Conservation (phyloP, 164 flowering plant species). For the Vitis vinifera region DNA sequence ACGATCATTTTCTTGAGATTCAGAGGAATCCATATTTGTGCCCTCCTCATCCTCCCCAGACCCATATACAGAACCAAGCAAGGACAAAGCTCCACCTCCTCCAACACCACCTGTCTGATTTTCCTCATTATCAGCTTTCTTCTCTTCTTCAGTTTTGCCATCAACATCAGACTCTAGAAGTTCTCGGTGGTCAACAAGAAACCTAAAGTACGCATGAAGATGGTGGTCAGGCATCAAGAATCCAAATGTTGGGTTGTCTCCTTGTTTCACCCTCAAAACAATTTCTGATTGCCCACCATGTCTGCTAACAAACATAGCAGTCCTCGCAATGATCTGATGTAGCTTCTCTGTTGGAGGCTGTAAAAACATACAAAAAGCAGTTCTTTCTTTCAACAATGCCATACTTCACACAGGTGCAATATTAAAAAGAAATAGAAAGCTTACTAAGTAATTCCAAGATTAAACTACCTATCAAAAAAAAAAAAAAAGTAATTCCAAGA, state of each 20-base stretch:
- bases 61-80: constrained; percentile 90
- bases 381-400: constrained; percentile 16
- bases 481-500: constrained; percentile 12
- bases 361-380: constrained; percentile 26
- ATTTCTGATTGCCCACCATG: constrained; percentile 97
- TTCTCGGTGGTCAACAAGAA: constrained; percentile 81
- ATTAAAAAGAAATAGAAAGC: constrained; percentile 1
- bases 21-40: constrained; percentile 27
- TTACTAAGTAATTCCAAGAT: constrained; percentile 17
- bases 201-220: constrained; percentile 90
- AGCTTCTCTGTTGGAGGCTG: constrained; percentile 96
- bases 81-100: constrained; percentile 65
- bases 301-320: constrained; percentile 80
- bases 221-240: constrained; percentile 90
- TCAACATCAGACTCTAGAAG: constrained; percentile 38
- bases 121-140: constrained; percentile 24
- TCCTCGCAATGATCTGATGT: constrained; percentile 95
- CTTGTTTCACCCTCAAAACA: constrained; percentile 91
- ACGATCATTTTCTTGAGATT: constrained; percentile 20
- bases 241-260: constrained; percentile 96
- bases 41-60: constrained; percentile 84
- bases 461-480: background rate
- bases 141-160: constrained; percentile 39
- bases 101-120: constrained; percentile 28
- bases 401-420: constrained; percentile 1